phyloP scores from a whole-genome alignment of 768 basidiomycete genomes.

The Macrolepiota fuliginosa region DNA sequence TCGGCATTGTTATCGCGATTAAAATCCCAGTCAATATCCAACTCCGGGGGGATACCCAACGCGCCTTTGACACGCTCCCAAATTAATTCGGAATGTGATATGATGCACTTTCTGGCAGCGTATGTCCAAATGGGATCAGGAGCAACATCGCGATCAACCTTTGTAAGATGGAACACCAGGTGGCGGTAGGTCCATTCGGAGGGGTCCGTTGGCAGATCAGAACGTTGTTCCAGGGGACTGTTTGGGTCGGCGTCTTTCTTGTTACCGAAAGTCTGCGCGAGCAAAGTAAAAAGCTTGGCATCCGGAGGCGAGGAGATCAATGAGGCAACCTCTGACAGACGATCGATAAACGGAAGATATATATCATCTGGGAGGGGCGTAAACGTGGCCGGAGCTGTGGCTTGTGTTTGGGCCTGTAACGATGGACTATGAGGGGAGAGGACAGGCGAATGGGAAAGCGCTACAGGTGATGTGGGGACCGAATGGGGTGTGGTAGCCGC shows the following conservation, averaged over 20 bases:
- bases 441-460: conserved; percentile 21
- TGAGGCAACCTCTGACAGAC: conserved; percentile 68
- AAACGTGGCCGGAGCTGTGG: conserved; percentile 54
- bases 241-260: conserved; percentile 11
- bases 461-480: conserved; percentile 21
- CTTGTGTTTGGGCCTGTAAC: conserved; percentile 13
- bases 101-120: conserved; percentile 71
- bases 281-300: conserved; percentile 67
- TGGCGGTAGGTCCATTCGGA: conserved; percentile 70
- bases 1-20: background rate
- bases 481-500: conserved; percentile 19
- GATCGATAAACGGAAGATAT: conserved; percentile 84
- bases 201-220: conserved; percentile 50
- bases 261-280: conserved; percentile 65
- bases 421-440: background rate
- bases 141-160: conserved; percentile 56
- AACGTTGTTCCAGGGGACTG: conserved; percentile 10
- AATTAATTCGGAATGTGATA: conserved; percentile 76
- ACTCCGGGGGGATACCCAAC: conserved; percentile 82
- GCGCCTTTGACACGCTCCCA: conserved; percentile 92
- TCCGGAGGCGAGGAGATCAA: conserved; percentile 67
- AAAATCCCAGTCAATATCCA: conserved; percentile 59
- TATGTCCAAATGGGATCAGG: conserved; percentile 74
- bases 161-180: conserved; percentile 66
- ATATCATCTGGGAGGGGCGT: conserved; percentile 75